Evolutionary conservation across 2,329 filamentous ascomycete species (phyloP), one percentile per base, ranked within the genome.

Genomic region (Neonectria ditissima): DNA sequence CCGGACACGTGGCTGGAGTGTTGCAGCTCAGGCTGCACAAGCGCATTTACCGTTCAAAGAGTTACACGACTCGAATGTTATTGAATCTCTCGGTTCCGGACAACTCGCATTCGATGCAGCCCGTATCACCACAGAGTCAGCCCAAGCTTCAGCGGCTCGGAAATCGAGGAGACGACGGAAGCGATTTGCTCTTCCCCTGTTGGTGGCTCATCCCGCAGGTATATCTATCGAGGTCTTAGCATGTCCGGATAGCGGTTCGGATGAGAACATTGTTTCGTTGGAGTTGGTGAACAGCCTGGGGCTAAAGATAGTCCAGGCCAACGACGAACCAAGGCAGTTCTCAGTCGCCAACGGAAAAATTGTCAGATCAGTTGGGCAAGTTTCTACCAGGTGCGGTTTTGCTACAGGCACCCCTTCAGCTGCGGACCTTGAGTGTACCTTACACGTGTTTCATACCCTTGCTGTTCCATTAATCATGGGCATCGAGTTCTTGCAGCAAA

Each of bases 391-490:
- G 1, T 54, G 48, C n/a, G 13, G 34, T 1, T 54, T 59, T 43
- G 32, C n/a, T 14, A 5, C 5, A 1, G 52, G 32, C 13, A 34
- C 32, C 1, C 0, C 43, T 10, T 24, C 52, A 2, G 24, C 2
- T 7, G 2, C 22, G 20, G n/a, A 6, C 2, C 3, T 56, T 1
- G 32, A 48, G 10, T 59, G 60, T 5, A 9, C 50, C 0, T 55
- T 54, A 2, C 50, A 63, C 8, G 60, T 63, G 1, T 63, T 63
- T 43, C 43, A 18, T 18, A 39, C 32, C 2, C 34, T 63, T 3
- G 60, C 48, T 5, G 60, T 63, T 13, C 60, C 60, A 24, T 1
- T 47, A 4, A 63, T 63, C 22, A 55, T 63, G 34, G 60, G 60
- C 0, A 13, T 37, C 10, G 14, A 43, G 8, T 59, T 63, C 16